Conservation (phyloP, 1,139 yeast species). For the Pichia sp. region DNA sequence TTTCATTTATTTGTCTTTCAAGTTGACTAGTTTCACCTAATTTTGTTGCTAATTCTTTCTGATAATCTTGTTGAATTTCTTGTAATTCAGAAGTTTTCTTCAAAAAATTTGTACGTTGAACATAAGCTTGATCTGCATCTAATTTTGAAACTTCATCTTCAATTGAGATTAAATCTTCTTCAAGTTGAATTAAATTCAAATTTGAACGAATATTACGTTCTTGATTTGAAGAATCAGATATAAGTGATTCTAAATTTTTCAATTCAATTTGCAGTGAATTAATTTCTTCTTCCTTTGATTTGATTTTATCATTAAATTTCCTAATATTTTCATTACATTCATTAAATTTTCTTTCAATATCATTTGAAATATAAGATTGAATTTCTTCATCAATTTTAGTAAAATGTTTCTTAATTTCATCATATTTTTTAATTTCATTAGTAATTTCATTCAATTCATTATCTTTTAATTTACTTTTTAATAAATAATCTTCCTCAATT, state of each 20-base stretch:
- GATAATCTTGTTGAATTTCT: conserved; percentile 46
- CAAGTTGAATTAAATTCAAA: conserved; percentile 41
- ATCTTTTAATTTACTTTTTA: conserved; percentile 17
- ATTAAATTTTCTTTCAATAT: conserved; percentile 5
- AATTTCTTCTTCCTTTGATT: conserved; percentile 10
- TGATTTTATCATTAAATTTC: conserved; percentile 5
- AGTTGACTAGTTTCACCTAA: conserved; percentile 83
- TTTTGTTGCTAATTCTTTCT: conserved; percentile 67
- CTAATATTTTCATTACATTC: conserved; percentile 10
- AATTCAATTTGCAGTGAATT: conserved; percentile 15
- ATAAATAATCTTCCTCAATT: conserved; percentile 14
- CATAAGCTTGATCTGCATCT: conserved; percentile 57
- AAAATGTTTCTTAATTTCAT: conserved; percentile 13
- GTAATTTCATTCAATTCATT: conserved; percentile 9
- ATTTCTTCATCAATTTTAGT: conserved; percentile 17
- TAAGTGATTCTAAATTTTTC: conserved; percentile 27
- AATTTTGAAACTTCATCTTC: conserved; percentile 34
- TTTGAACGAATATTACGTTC: conserved; percentile 51
- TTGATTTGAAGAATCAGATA: conserved; percentile 43
- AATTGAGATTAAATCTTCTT: conserved; percentile 30
- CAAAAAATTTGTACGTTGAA: conserved; percentile 57
- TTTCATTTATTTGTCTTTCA: conserved; percentile 56
- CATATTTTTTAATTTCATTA: conserved; percentile 13
- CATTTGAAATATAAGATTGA: conserved; percentile 14
- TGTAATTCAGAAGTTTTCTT: conserved; percentile 49